Base-by-base conservation (phyloP, 306 rosid genomes). In the Abrus precatorius region DNA sequence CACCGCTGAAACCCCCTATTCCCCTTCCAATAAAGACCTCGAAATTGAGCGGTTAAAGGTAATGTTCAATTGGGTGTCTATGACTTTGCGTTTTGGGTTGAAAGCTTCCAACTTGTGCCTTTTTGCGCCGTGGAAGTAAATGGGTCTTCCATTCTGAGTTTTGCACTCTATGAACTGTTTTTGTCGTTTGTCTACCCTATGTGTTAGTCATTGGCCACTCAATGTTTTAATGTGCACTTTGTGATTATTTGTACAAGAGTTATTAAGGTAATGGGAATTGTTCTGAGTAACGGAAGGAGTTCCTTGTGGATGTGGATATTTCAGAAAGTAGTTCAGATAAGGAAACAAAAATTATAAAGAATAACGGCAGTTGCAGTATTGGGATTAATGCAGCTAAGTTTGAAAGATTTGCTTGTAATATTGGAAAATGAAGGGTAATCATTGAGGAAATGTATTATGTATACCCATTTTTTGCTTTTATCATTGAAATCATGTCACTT, bases 41-140 rank as follows among this genome's bases (percentile, higher is more conserved):
- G 89, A 89, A 86, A 87, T 91, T 33, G 78, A 71, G 1, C 86
- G 84, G 29, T 86, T 94, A 27, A 89, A 94, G 97, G 98, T 77
- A 70, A 72, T 67, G 4, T 49, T 1, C 2, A 30, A 67, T 9
- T 44, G 66, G 57, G 13, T 81, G 7, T 55, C 12, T 6, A 47
- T 3, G 1, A 38, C 10, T 71, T 40, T 30, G 64, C 20, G 9
- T 60, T 63, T 84, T 54, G 3, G n/a, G 5, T 53, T 1, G 2
- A 6, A 71, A 61, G 59, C n/a, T 59, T 40, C 12, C 36, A 61
- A 68, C 66, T 74, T 78, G 54, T 36, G 53, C 56, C 5, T 27
- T 9, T 10, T 9, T 13, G 56, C 6, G 38, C 28, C 1, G 2
- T 12, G 27, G 30, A 65, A 64, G 54, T 12, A 13, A 69, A 59